Evolutionary conservation across 257 asterid species (phyloP), one percentile per base, ranked within the genome.

Genomic region (Solanum boliviense): DNA sequence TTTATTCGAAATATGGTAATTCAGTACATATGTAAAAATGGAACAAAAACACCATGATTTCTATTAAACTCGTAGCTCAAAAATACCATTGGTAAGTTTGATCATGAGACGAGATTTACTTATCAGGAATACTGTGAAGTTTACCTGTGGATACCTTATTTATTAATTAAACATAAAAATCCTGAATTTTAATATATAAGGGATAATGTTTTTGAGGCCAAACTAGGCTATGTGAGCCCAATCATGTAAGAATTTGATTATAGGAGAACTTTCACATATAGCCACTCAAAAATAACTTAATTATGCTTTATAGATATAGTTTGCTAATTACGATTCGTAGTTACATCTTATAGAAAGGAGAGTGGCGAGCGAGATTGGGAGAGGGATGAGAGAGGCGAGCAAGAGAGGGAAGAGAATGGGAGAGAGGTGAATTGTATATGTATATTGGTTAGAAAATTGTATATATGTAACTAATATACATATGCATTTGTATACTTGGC

Each of bases 171-270:
- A 56, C 2, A 20, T 56, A 18, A 56, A 56, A 56, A 56, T 20
- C 65, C n/a, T 56, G 23, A 56, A 56, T 56, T 56, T 56, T 56
- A 18, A 18, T 20, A 1, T 20, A 56, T 0, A 56, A 18, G 79
- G 29, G 94, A 91, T 92, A 92, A 90, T 88, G 90, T 84, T 67
- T 86, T 90, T 92, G 93, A 91, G 93, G 88, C 52, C 88, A 73
- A 35, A 20, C 31, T 73, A 29, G 52, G 62, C 31, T 41, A 25
- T 18, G 8, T 39, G 70, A n/a, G 60, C 35, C 60, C 60, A 18
- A 15, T 16, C 39, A 79, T 27, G 62, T 5, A 44, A 3, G 25
- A 78, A 79, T 79, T 79, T 79, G 67, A 16, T 35, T 52, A 52
- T 6, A 6, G 1, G 9, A 3, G 0, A 52, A 16, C 0, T 6